Evolutionary conservation across 352 stramenopile genomes (phyloP).

Genomic region (Thraustochytrium sp.): DNA sequence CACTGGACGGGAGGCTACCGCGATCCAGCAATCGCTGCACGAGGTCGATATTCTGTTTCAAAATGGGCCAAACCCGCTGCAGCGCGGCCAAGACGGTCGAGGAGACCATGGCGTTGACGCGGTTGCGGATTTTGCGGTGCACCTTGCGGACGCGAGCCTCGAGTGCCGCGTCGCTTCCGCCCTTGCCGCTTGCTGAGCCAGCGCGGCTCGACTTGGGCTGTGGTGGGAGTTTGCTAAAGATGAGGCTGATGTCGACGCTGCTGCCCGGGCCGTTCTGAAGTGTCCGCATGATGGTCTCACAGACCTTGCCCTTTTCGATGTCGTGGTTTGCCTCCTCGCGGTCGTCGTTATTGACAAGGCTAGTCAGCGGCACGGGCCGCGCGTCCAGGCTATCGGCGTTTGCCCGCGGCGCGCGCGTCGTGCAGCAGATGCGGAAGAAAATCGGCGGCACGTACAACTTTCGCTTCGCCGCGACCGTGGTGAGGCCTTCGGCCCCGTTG

Average conservation of each 20-base stretch:
- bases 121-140: not conserved
- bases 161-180: not conserved
- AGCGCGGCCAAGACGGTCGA: not conserved
- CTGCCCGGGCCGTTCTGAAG: not conserved
- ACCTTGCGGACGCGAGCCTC: not conserved
- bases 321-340: not conserved
- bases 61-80: conserved; percentile 12
- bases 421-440: conserved; percentile 23
- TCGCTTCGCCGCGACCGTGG: no score
- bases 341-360: not conserved
- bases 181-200: not conserved
- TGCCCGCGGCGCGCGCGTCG: not conserved
- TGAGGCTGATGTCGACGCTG: not conserved
- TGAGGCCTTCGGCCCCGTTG: not conserved
- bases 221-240: conserved; percentile 14
- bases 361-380: not conserved
- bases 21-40: not conserved
- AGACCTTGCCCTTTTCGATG: not conserved
- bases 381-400: not conserved
- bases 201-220: not conserved
- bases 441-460: not conserved
- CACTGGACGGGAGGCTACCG: not conserved
- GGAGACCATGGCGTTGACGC: conserved; percentile 34
- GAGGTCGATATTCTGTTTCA: not conserved
- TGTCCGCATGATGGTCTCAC: conserved; percentile 9